Percentiles rank a stretch among this genome's conserved stretches.
phyloP scores from a whole-genome alignment of 2,329 filamentous ascomycete genomes.

The Calonectria naviculata region DNA sequence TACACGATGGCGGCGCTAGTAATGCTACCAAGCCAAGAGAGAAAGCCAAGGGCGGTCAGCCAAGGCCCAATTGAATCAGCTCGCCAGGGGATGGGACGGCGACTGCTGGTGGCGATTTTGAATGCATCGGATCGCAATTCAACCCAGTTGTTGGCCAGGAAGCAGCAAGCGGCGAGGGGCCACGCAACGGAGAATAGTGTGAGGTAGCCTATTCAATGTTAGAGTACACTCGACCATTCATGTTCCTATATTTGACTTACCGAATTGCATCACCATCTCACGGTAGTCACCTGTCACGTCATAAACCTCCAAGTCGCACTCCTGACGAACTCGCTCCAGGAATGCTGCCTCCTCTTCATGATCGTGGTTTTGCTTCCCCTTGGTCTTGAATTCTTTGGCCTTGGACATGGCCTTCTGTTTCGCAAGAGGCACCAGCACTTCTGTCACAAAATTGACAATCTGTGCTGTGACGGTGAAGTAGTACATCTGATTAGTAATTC shows the following conservation, averaged over 20 bases:
- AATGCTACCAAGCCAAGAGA: slow-evolving; percentile 94
- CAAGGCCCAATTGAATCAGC: slow-evolving; percentile 96
- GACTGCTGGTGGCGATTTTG: slow-evolving; percentile 92
- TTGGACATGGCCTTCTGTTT: slow-evolving; percentile 84
- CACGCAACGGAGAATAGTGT: slow-evolving; percentile 93
- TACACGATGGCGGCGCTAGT: slow-evolving; percentile 90
- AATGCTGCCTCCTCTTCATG: slow-evolving; percentile 83
- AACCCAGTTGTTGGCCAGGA: slow-evolving; percentile 95
- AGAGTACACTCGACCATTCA: slow-evolving; percentile 1
- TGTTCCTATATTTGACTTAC: slow-evolving; percentile 48
- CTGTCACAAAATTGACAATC: slow-evolving; percentile 86
- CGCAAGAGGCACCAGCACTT: slow-evolving; percentile 85
- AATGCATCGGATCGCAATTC: slow-evolving; percentile 93
- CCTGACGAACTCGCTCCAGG: slow-evolving; percentile 81
- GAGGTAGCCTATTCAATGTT: slow-evolving; percentile 73
- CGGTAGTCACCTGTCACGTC: slow-evolving; percentile 91
- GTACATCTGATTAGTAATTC: slow-evolving; percentile 91
- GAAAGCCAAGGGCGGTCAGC: slow-evolving; percentile 85
- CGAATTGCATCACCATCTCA: slow-evolving; percentile 90
- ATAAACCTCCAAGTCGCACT: slow-evolving; percentile 85
- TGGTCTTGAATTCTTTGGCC: slow-evolving; percentile 79
- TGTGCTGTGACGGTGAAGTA: slow-evolving; percentile 97
- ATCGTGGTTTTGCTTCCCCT: slow-evolving; percentile 70
- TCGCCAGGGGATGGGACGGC: slow-evolving; percentile 89
- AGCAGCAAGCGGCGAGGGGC: slow-evolving; percentile 91